These are phyloP conservation scores for Parasarocladium wereldwijsianum DNA, from an alignment of 2,329 filamentous ascomycete species.

Conservation along the genomic window DNA sequence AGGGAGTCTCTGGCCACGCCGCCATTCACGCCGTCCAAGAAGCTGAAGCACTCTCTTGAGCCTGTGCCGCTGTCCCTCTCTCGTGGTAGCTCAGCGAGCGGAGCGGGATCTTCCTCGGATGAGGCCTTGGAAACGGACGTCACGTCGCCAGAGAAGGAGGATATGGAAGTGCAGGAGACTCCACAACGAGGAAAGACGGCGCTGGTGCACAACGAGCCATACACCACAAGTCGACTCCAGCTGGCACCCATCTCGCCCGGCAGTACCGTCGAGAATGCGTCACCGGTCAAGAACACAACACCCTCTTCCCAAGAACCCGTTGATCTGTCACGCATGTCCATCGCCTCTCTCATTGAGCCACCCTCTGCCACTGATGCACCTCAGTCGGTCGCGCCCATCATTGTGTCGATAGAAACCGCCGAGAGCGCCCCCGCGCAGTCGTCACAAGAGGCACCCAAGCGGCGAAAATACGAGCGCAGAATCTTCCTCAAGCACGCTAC, in stretches of 20 bases:
- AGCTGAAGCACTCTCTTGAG: conserved; percentile 20
- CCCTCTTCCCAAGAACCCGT: neutral
- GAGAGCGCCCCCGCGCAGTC: conserved; percentile 6
- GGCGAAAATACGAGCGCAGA: conserved; percentile 19
- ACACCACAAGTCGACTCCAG: too few relatives aligned
- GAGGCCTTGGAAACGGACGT: conserved; percentile 24
- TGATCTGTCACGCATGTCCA: conserved; percentile 16
- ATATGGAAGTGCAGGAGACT: conserved; percentile 20
- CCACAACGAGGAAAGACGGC: conserved; percentile 8
- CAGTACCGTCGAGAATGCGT: conserved; percentile 10
- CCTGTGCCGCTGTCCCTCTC: conserved; percentile 18
- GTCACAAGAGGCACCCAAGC: conserved; percentile 11
- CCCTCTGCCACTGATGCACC: conserved; percentile 9
- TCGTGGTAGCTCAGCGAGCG: conserved; percentile 21
- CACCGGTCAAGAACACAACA: neutral
- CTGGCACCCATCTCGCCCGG: conserved; percentile 18
- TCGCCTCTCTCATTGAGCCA: conserved; percentile 17
- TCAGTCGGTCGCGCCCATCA: conserved; percentile 8
- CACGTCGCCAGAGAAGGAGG: conserved; percentile 36
- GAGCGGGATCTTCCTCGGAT: conserved; percentile 12
- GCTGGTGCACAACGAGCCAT: too few relatives aligned
- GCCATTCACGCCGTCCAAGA: conserved; percentile 40
- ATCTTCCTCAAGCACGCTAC: conserved; percentile 19
- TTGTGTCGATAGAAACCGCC: conserved; percentile 13
- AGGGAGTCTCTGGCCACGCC: conserved; percentile 33